Base-by-base conservation (phyloP, 176 grass and related monocot genomes). In the Oryza coarctata region DNA sequence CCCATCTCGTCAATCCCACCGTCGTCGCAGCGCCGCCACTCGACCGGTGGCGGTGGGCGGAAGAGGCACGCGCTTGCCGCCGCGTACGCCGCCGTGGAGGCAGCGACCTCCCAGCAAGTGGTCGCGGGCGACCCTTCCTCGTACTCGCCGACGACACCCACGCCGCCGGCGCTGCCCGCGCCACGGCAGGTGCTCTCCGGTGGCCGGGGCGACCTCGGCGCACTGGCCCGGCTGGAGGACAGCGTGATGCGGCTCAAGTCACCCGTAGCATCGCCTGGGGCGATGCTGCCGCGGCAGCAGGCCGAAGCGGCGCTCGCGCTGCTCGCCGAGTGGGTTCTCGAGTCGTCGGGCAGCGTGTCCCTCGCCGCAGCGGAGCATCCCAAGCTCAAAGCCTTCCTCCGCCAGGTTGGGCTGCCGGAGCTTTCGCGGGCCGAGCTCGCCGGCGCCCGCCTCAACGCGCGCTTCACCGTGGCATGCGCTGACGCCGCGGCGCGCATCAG, bases 241-340 rank as follows among this genome's bases (percentile, higher is more conserved):
- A 93, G 93, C 78, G 88, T 93, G 6, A 96, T 89, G 74, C 87
- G 82, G 9, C 89, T 98, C 20, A 91, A 84, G 85, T 94, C 89
- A 7, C 92, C 95, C 9, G 43, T 34, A 3, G 85, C 82, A 12
- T 80, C 88, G 1, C 88, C 92, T 0, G 76, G 70, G 6, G 39
- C 86, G 7, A 89, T 76, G 66, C 83, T 94, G 0, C 71, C 86
- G 17, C 86, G 84, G 22, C 80, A 12, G 0, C 95, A 94, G 80
- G 87, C 87, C 2, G 92, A 93, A 1, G 85, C 90, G 2, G 92
- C 92, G 12, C 74, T 94, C 22, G 11, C 78, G 5, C 84, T 91
- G n/a, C 87, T 98, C 68, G 45, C 86, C 26, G 92, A 97, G 68
- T 94, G 95, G 92, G 88, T 98, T 49, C 84, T 92, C 43, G 95